phyloP scores from a whole-genome alignment of 73 alveolate species.

The Urostyla sp. region DNA sequence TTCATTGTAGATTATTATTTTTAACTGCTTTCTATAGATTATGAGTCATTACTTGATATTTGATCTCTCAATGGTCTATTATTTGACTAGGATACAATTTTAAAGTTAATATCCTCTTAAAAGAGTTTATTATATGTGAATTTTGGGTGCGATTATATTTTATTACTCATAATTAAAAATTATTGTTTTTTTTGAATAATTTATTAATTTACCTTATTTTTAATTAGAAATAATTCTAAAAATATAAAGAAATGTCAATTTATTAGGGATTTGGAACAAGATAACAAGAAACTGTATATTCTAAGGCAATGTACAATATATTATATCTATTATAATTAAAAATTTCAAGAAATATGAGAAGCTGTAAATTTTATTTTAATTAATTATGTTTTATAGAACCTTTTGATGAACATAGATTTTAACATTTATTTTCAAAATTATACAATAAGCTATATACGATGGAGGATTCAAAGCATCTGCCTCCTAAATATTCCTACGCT shows the following conservation, averaged over 20 bases:
- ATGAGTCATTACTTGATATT: too few relatives aligned
- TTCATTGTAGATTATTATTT: too few relatives aligned
- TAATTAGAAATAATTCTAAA: too few relatives aligned
- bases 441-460: neutral
- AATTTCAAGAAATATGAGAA: neutral
- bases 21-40: too few relatives aligned
- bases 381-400: conserved; percentile 1
- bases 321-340: conserved; percentile 16
- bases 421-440: conserved; percentile 11
- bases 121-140: too few relatives aligned
- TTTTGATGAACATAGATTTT: neutral
- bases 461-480: conserved; percentile 49
- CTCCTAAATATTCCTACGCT: conserved; percentile 64
- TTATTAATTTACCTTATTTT: too few relatives aligned
- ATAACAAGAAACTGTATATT: conserved; percentile 13
- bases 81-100: too few relatives aligned
- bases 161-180: too few relatives aligned
- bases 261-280: conserved; percentile 57
- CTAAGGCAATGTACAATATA: conserved; percentile 21
- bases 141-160: too few relatives aligned
- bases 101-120: too few relatives aligned
- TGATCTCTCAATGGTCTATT: too few relatives aligned
- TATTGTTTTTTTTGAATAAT: too few relatives aligned
- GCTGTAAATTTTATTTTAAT: neutral
- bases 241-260: conserved; percentile 51